Base-by-base conservation (phyloP, 129 eudicot species). In the Flaveria linearis region DNA sequence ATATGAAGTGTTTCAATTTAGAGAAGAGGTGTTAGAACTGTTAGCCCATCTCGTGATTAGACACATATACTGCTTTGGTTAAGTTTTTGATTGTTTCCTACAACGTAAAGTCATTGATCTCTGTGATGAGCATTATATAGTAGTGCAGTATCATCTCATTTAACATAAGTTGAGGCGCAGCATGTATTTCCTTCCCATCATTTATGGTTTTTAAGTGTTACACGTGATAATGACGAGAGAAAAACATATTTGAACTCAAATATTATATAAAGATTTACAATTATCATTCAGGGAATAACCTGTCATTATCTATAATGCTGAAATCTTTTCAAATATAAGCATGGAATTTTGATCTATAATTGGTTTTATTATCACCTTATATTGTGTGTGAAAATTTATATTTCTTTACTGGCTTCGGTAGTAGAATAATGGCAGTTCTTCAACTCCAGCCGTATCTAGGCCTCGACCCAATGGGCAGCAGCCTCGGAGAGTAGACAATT, bases 381-480 rank as follows among this genome's bases (percentile, higher is more conserved):
- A 25, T 42, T 60, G 25, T 5, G 22, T 74, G 76, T 45, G 23
- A 51, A 8, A 25, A 33, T 52, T 45, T 79, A 4, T 51, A 16
- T 65, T 67, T 68, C 20, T 2, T 45, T 74, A 46, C 62, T 61
- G 67, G 53, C 49, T 28, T 60, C 52, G 66, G 82, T 77, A 85
- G 86, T 79, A 72, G 10, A 88, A 75, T 60, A 90, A 82, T 83
- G 85, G 77, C 64, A 57, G 82, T 77, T 69, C 79, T 77, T 68
- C 96, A 49, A 72, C 80, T 18, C 73, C 86, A 63, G 79, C 76
- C 1, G 76, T 75, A 33, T 73, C 94, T 39, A 91, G 72, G 68
- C 81, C 92, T 75, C 88, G 68, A 47, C 41, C 82, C 28, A 73
- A 42, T 66, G 84, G 71, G 70, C 80, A 69, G 23, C 80, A 64